Conservation (phyloP, 148 eudicot species). For the Vaccinium macrocarpon region DNA sequence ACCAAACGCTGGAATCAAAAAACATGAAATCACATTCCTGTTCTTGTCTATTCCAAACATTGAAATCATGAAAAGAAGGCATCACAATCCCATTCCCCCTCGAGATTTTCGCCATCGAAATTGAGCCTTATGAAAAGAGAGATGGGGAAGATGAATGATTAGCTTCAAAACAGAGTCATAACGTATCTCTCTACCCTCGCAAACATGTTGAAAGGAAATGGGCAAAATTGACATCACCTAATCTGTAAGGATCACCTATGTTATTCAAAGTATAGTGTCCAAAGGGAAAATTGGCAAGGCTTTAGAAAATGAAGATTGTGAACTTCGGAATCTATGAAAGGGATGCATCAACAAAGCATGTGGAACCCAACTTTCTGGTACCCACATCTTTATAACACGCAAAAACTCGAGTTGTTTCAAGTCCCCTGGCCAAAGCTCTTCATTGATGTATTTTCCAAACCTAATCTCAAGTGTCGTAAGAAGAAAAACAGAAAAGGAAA, state of each 20-base stretch:
- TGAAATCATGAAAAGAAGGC: too few relatives aligned
- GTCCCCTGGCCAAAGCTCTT: not conserved
- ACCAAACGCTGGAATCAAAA: too few relatives aligned
- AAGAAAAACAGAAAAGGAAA: not conserved
- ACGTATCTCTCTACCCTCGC: not conserved
- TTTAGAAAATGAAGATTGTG: not conserved
- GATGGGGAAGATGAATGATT: not conserved
- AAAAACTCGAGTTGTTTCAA: slow-evolving; percentile 1
- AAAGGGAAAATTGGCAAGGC: not conserved
- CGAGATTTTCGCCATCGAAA: too few relatives aligned
- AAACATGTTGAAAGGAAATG: not conserved
- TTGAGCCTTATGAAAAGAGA: not conserved
- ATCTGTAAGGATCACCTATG: not conserved
- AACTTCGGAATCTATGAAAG: not conserved
- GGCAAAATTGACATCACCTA: not conserved
- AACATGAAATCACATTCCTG: too few relatives aligned
- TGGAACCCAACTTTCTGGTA: not conserved
- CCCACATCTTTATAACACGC: not conserved
- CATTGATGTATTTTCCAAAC: not conserved
- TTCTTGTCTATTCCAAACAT: too few relatives aligned
- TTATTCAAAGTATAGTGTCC: not conserved
- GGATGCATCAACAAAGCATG: not conserved
- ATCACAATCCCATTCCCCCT: too few relatives aligned
- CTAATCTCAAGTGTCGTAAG: not conserved
- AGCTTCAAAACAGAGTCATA: not conserved